Base-by-base conservation (phyloP, 768 basidiomycete species). In the Mycena alexandri region DNA sequence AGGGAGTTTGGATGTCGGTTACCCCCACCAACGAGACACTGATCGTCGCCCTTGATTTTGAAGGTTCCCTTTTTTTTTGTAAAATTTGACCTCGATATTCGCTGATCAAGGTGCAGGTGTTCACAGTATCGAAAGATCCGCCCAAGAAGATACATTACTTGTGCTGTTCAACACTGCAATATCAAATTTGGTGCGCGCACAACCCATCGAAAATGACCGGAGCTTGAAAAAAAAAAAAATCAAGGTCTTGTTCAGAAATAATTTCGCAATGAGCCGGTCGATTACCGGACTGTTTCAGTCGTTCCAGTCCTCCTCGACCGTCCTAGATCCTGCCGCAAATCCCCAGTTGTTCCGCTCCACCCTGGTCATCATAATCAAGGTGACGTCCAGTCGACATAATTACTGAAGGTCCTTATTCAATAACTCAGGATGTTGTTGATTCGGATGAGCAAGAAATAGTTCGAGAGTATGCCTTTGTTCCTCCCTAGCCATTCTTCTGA, bases 1-100 rank as follows among this genome's bases (percentile, higher is more conserved):
- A 88, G 77, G 88, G 88, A 4, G 86, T 89, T 0, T 89, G 88
- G 89, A 85, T 89, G 83, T 89, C 87, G 0, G 86, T 87, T 14
- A 87, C 89, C 0, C 89, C 89, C 0, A 89, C 88, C 0, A 78
- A 83, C 41, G 81, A 86, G n/a, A 75, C 75, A 0, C 71, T 90
- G 9, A 78, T 90, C 6, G 87, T 90, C 0, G 85, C 88, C 1
- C 79, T 90, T 5, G 89, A 90, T 68, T 90, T 90, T 46, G 89
- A 90, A 82, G 89, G 89, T 83, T 38, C 38, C 10, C 19, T 41
- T 54, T 14, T 61, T 33, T 13, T 0, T n/a, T n/a, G n/a, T n/a
- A n/a, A n/a, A n/a, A 11, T 21, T 33, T 14, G 68, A 17, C 22
- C n/a, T 29, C 14, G 41, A 21, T 22, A 13, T 42, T 36, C 51